A percentile compares a stretch with the other conserved stretches of the same genome.
Conservation (phyloP, 2,329 filamentous ascomycete species). For the Acarospora socialis region DNA sequence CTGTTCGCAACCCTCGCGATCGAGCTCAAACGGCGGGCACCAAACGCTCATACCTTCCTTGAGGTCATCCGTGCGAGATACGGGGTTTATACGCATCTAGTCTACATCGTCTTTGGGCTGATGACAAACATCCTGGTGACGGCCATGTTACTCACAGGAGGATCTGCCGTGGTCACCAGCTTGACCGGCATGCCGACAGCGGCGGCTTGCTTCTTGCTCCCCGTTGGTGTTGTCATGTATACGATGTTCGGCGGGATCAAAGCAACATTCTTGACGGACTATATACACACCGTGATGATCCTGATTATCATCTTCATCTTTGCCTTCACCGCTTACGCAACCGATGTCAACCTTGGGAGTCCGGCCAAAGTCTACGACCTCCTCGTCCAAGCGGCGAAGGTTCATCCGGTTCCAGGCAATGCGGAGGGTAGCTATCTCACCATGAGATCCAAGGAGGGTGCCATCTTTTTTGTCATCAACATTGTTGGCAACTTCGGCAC, state of each 20-base stretch:
- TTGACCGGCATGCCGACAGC: slow-evolving; percentile 62
- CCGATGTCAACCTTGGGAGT: slow-evolving; percentile 56
- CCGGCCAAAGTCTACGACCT: slow-evolving; percentile 67
- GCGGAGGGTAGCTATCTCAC: slow-evolving; percentile 71
- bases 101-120: slow-evolving; percentile 69
- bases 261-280: slow-evolving; percentile 74
- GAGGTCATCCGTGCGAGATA: slow-evolving; percentile 75
- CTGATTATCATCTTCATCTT: slow-evolving; percentile 78
- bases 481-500: slow-evolving; percentile 72
- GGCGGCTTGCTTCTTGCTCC: slow-evolving; percentile 72
- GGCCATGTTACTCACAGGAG: slow-evolving; percentile 76
- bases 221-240: slow-evolving; percentile 56
- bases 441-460: slow-evolving; percentile 68
- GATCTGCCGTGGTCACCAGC: slow-evolving; percentile 56
- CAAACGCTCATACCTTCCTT: slow-evolving; percentile 73
- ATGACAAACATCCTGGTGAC: slow-evolving; percentile 81
- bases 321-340: slow-evolving; percentile 67
- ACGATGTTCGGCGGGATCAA: slow-evolving; percentile 59
- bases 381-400: slow-evolving; percentile 50
- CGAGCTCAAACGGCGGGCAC: slow-evolving; percentile 71
- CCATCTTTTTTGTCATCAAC: slow-evolving; percentile 85
- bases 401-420: slow-evolving; percentile 68
- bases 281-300: slow-evolving; percentile 67
- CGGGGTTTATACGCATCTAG: slow-evolving; percentile 55
- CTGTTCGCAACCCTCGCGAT: slow-evolving; percentile 85